Evolutionary conservation across 2,329 filamentous ascomycete genomes (phyloP), one percentile per base, ranked within the genome.

Genomic region (Cercospora beticola): DNA sequence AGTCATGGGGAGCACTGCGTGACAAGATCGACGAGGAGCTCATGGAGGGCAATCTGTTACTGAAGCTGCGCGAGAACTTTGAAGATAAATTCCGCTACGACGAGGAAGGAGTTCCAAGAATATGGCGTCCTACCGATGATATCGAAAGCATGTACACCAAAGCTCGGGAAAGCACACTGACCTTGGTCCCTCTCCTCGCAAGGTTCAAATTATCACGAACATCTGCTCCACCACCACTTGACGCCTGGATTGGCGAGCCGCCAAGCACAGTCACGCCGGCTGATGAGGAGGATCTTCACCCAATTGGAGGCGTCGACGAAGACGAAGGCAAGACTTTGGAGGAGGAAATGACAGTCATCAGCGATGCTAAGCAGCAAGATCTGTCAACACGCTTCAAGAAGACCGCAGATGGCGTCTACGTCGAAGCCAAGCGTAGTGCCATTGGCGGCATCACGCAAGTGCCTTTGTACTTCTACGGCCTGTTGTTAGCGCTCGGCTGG

Each of bases 51-150:
- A 99, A 98, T 78, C 89, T 99, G 64, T 84, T 98, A 36, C 85
- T 98, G 74, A 99, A 99, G 84, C 87, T 99, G 62, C 89, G 95
- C 40, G 95, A 99, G 81, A 98, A 97, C 83, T 99, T 99, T 74
- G 95, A 99, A 81, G 95, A 99, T 83, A 97, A 97, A 81, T 99
- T 99, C 87, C 90, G 95, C 72, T 99, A 99, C 76, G 95, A 99
- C 76, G 94, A 97, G 68, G 89, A 89, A 6, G 95, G 95, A 28
- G 95, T 99, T 4, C 95, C 95, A 5, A 88, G 95, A 68, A 97
- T 99, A 80, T 99, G 95, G 95, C 89, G 94, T 26, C 95, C 95
- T 1, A 94, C 90, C 1, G 95, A 99, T 78, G 95, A 99, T 77
- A 99, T 99, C 70, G 95, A 99, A 82, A 94, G 94, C 57, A 84